Base-by-base conservation (phyloP, 371 early-diverging fungal genomes). In the Cokeromyces recurvatus region DNA sequence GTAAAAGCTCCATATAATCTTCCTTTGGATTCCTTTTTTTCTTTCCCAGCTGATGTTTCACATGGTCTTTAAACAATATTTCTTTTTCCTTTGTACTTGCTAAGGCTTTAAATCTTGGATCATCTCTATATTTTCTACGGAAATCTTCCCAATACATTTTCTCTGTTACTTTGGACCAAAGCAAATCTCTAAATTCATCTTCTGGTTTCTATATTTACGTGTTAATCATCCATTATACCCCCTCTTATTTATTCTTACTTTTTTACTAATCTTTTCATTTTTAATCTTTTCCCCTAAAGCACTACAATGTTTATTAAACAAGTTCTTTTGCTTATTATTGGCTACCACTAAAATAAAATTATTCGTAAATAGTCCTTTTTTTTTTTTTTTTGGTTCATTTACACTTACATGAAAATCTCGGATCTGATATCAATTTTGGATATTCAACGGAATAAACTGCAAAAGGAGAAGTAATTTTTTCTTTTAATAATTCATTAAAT, bases 281-380 rank as follows among this genome's bases (percentile, higher is more conserved):
- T 79, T 75, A 20, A 68, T 64, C 47, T 82, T 78, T 16, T 66
- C 68, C 4, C 75, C 80, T 20, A 81, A 65, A 12, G 68, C 65
- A 25, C 77, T 70, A 64, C 90, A 89, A 49, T 68, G 88, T 34
- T 78, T 72, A 20, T 89, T 87, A 57, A 88, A 91, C 12, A 82
- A 52, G 23, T 66, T 74, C 16, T 82, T 73, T 43, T 81, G 75
- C 50, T 71, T 59, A 35, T 61, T 51, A 27, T 37, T 52, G 15
- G 61, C 56, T 23, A 71, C 62, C 55, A 65, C 67, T 66, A 51
- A 41, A 31, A 14, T n/a, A n/a, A n/a, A n/a, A 44, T 40, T 43
- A 55, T 17, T 38, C 8, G 37, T n/a, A n/a, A n/a, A n/a, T n/a
- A n/a, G n/a, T n/a, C n/a, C n/a, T n/a, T n/a, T n/a, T n/a, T n/a